Evolutionary conservation across 495 filamentous ascomycete genomes (phyloP), one percentile per base, ranked within the genome.

Genomic region (Paragyromitra xinjiangensis): DNA sequence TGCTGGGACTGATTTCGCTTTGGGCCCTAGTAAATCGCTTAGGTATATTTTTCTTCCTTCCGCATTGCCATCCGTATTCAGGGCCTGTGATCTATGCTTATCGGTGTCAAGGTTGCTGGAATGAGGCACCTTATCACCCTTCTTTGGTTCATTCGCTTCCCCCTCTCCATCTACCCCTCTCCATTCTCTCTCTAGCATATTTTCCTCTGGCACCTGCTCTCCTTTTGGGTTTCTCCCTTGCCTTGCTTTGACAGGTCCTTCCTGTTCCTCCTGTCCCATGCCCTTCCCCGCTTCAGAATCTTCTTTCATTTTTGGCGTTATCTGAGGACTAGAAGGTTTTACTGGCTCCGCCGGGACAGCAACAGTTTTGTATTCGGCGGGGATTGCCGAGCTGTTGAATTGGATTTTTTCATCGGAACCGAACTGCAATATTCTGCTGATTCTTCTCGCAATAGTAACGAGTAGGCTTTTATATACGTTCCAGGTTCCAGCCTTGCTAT

Each of bases 341-440:
- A 14, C 56, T 7, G 12, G 5, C 37, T 39, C 1, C 16, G 56
- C 14, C 4, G 56, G 56, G 12, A 34, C 7, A 39, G 7, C 56
- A 39, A 16, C 16, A 34, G 40, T 42, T 12, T 55, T 55, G n/a
- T 8, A 24, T 40, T 24, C 34, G 48, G 64, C 16, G 16, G 64
- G 48, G 1, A 55, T 68, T 24, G 24, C 45, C 6, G 48, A 68
- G 42, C 26, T 66, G 26, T 66, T 11, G 14, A 66, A 37, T 22
- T 39, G 45, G 16, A 11, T 8, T 14, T 22, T 7, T 51, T 5
- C 48, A 8, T 22, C 7, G n/a, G n/a, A 24, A 51, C 24, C 19
- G 7, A 22, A 26, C 55, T 53, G 64, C 16, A 68, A 68, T 2
- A 68, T n/a, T 3, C 26, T 4, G 14, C 26, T 34, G 7, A 40